Conservation (phyloP, 202 grass and related monocot genomes). For the Thinopyrum obtusiflorum region DNA sequence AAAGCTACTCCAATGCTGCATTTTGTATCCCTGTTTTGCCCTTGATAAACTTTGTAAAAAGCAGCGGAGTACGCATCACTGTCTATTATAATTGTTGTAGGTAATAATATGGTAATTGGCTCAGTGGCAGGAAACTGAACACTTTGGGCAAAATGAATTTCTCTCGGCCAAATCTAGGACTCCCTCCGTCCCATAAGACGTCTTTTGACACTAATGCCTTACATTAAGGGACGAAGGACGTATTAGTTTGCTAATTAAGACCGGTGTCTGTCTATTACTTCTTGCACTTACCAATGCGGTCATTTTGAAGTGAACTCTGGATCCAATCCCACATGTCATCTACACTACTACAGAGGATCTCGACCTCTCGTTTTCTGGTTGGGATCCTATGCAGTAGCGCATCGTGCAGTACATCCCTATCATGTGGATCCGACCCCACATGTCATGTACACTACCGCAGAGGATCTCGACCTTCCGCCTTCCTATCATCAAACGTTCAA, state of each 20-base stretch:
- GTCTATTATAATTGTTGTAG: neutral
- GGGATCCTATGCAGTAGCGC: no score
- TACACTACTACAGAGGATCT: no score
- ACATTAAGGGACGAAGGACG: no score
- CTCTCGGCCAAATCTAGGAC: neutral
- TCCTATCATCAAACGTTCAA: neutral
- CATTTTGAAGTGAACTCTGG: neutral
- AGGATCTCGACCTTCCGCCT: neutral
- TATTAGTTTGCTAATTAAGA: no score
- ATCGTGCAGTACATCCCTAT: no score
- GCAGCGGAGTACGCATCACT: neutral
- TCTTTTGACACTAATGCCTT: no score
- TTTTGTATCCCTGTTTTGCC: conserved; percentile 19
- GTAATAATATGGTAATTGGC: neutral
- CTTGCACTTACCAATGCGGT: neutral
- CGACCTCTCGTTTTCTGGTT: no score
- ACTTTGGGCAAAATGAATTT: neutral
- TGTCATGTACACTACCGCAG: no score
- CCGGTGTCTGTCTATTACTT: no score
- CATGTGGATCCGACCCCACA: no score
- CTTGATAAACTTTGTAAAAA: neutral
- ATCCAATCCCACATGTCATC: no score
- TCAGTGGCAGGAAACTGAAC: neutral
- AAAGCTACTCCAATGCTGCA: neutral
- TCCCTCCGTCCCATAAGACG: no score